Percentiles rank a stretch among this genome's conserved stretches.
These are phyloP conservation scores for Kuraishia floccosa DNA, from an alignment of 805 yeast species.

Conservation along the genomic window DNA sequence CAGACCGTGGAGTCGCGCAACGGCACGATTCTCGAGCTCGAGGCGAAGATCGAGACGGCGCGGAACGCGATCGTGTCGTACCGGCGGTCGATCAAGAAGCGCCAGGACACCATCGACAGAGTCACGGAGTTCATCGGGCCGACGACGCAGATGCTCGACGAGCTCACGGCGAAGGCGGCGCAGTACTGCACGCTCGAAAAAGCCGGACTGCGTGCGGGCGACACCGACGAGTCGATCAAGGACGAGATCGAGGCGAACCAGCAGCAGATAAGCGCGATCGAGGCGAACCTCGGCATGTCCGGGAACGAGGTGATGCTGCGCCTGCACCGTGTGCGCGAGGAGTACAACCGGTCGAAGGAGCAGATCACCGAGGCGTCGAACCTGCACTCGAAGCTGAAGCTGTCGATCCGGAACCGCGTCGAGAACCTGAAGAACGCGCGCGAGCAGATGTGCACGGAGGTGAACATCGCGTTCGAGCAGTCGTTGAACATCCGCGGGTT, in stretches of 20 bases:
- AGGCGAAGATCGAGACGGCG: not conserved
- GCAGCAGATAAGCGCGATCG: conserved; percentile 36
- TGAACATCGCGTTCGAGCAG: conserved; percentile 43
- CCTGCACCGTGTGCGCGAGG: conserved; percentile 29
- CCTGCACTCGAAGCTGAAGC: conserved; percentile 15
- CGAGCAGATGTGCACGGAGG: conserved; percentile 30
- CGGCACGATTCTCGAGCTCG: not conserved
- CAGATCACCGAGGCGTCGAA: conserved; percentile 22
- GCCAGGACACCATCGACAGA: conserved; percentile 12
- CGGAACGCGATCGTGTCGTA: not conserved
- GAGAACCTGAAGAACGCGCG: conserved; percentile 28
- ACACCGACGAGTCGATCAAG: conserved; percentile 35
- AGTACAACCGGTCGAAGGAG: conserved; percentile 27
- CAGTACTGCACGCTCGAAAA: conserved; percentile 36
- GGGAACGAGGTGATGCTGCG: conserved; percentile 43
- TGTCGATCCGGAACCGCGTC: conserved; percentile 30
- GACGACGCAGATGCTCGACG: conserved; percentile 16
- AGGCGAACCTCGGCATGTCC: conserved; percentile 39
- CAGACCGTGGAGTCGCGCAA: not conserved
- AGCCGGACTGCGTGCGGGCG: conserved; percentile 21
- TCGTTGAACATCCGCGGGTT: conserved; percentile 61
- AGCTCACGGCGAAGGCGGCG: conserved; percentile 17
- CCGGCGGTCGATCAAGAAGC: conserved; percentile 6
- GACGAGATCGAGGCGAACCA: conserved; percentile 35
- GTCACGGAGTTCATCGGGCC: conserved; percentile 13